A percentile compares a stretch with the other conserved stretches of the same genome.
Conservation (phyloP, 139 green algal species). For the Chlamydomonas urium region DNA sequence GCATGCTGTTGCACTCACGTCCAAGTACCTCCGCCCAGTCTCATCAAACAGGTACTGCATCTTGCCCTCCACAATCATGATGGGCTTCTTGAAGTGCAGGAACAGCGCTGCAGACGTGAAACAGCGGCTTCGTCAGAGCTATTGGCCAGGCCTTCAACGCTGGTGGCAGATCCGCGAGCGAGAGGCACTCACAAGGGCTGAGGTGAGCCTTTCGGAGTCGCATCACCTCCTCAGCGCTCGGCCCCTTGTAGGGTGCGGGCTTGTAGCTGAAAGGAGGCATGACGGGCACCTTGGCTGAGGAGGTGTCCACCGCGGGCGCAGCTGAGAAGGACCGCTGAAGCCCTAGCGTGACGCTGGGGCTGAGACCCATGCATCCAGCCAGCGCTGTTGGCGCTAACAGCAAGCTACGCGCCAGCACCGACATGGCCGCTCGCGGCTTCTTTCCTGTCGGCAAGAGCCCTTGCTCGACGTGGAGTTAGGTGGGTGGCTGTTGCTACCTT, state of each 20-base stretch:
- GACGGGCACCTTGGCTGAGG: neutral
- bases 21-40: slow-evolving; percentile 81
- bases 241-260: slow-evolving; percentile 75
- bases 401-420: neutral
- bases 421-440: neutral
- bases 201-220: slow-evolving; percentile 71
- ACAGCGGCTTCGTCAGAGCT: neutral
- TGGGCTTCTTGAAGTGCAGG: slow-evolving; percentile 79
- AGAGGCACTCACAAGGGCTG: slow-evolving; percentile 62
- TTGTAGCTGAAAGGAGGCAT: slow-evolving; percentile 50
- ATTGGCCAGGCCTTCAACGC: neutral
- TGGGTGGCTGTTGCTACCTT: too few relatives aligned
- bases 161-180: neutral
- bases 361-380: neutral
- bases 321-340: too few relatives aligned
- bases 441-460: neutral
- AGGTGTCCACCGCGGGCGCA: too few relatives aligned
- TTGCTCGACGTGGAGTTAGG: too few relatives aligned
- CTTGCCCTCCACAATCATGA: slow-evolving; percentile 94
- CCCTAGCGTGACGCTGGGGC: neutral
- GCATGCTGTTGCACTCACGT: slow-evolving; percentile 54
- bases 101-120: slow-evolving; percentile 57
- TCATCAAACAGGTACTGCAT: slow-evolving; percentile 99
- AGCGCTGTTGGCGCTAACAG: neutral
- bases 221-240: slow-evolving; percentile 76